phyloP scores from a whole-genome alignment of 495 filamentous ascomycete genomes.

The Aspergillus kassunensis region DNA sequence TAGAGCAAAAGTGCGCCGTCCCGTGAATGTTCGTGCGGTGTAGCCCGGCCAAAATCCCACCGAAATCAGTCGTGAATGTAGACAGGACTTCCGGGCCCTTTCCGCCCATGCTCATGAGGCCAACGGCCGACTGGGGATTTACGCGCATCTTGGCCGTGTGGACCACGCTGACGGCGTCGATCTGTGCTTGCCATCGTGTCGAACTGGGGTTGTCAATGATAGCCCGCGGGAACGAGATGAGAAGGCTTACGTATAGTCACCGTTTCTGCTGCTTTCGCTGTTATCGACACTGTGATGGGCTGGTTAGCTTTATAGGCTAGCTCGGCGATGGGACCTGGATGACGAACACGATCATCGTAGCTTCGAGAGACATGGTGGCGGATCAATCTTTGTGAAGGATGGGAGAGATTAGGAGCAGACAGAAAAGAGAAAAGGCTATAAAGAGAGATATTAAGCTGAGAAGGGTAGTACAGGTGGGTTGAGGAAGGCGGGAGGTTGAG shows the following conservation, averaged over 20 bases:
- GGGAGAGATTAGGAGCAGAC: not conserved
- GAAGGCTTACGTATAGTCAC: conserved; percentile 70
- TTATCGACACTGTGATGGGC: conserved; percentile 74
- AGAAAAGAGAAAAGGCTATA: conserved; percentile 13
- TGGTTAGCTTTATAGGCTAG: conserved; percentile 21
- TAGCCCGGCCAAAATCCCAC: conserved; percentile 88
- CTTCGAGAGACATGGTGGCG: conserved; percentile 66
- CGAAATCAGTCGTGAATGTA: conserved; percentile 90
- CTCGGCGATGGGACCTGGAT: conserved; percentile 4
- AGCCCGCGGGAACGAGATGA: not conserved
- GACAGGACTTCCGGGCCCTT: conserved; percentile 94
- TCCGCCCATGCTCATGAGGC: conserved; percentile 98
- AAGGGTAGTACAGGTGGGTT: conserved; percentile 5
- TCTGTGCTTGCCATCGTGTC: conserved; percentile 91
- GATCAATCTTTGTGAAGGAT: conserved; percentile 7
- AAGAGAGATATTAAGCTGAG: not conserved
- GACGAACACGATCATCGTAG: conserved; percentile 69
- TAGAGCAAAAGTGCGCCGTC: conserved; percentile 78
- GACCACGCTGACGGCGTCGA: conserved; percentile 90
- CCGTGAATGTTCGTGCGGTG: conserved; percentile 94
- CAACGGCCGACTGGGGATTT: conserved; percentile 95
- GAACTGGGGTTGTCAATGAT: conserved; percentile 49
- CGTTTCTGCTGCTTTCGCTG: conserved; percentile 95
- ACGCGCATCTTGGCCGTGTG: conserved; percentile 90
- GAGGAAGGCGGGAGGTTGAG: conserved; percentile 4